phyloP scores from a whole-genome alignment of 129 eudicot species.

The Heracleum sosnowskyi region DNA sequence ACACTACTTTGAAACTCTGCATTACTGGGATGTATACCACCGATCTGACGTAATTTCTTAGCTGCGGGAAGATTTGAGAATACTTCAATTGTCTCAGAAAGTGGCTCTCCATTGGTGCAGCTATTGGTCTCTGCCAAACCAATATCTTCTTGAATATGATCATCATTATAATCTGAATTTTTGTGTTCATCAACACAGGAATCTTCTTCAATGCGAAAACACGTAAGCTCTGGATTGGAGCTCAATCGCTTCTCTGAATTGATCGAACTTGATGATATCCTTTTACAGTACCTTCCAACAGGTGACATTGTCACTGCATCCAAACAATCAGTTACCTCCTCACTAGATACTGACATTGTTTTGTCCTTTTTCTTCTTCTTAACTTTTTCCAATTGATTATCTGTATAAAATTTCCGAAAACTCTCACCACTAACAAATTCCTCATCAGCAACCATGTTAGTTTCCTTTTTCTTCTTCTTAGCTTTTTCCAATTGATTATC shows the following conservation, averaged over 20 bases:
- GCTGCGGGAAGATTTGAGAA: constrained; percentile 13
- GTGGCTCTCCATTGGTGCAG: constrained; percentile 28
- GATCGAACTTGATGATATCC: constrained; percentile 48
- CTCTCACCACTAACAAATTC: constrained; percentile 1
- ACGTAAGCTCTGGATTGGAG: constrained; percentile 76
- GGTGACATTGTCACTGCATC: constrained; percentile 18
- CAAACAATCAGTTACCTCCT: background rate
- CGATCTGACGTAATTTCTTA: constrained; percentile 25
- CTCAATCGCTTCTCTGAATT: constrained; percentile 58
- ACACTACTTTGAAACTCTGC: constrained; percentile 33
- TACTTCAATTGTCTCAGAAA: constrained; percentile 24
- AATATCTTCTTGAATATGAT: constrained; percentile 30
- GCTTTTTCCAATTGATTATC: no score
- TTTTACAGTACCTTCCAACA: constrained; percentile 57
- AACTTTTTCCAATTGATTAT: constrained; percentile 8
- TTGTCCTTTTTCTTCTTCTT: background rate
- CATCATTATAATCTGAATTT: constrained; percentile 28
- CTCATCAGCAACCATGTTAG: background rate
- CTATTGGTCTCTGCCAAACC: constrained; percentile 17
- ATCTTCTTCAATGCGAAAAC: constrained; percentile 93
- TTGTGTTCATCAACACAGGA: constrained; percentile 54
- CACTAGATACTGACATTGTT: constrained; percentile 6
- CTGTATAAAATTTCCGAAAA: constrained; percentile 10
- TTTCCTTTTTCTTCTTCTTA: constrained; percentile 5
- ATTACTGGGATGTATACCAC: constrained; percentile 29